Evolutionary conservation across 805 yeast species (phyloP).

Genomic region (Maudiozyma serrabonitensis): DNA sequence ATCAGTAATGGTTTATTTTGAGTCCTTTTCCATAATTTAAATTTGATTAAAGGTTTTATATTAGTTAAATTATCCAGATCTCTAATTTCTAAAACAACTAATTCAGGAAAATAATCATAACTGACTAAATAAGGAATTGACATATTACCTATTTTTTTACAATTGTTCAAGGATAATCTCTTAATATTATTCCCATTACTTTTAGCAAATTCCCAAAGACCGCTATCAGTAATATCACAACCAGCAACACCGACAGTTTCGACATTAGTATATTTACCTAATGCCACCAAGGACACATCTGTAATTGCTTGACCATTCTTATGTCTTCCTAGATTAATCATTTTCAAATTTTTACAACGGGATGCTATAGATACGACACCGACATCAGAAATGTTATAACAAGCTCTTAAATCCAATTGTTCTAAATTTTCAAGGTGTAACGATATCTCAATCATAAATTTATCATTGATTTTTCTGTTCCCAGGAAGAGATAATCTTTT

Average conservation of each 20-base stretch:
- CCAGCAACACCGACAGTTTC: constrained; percentile 85
- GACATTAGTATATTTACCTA: constrained; percentile 48
- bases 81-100: constrained; percentile 71
- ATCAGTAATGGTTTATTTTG: constrained; percentile 46
- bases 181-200: constrained; percentile 41
- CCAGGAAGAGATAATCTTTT: constrained; percentile 57
- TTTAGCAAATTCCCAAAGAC: constrained; percentile 71
- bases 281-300: constrained; percentile 51
- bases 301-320: constrained; percentile 57
- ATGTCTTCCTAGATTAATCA: constrained; percentile 76
- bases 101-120: constrained; percentile 41
- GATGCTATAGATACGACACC: constrained; percentile 62
- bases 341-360: constrained; percentile 45
- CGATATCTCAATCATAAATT: constrained; percentile 43
- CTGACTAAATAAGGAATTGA: constrained; percentile 41
- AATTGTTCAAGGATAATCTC: constrained; percentile 67
- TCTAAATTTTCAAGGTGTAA: constrained; percentile 48
- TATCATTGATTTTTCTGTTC: constrained; percentile 50
- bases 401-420: constrained; percentile 71
- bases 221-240: constrained; percentile 64
- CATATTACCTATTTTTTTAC: constrained; percentile 48
- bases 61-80: constrained; percentile 48
- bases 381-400: constrained; percentile 65
- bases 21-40: constrained; percentile 43
- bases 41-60: constrained; percentile 56